Percentiles rank a stretch among this genome's conserved stretches.
Conservation (phyloP, 345 rosid species). For the Rhodamnia rubescens region DNA sequence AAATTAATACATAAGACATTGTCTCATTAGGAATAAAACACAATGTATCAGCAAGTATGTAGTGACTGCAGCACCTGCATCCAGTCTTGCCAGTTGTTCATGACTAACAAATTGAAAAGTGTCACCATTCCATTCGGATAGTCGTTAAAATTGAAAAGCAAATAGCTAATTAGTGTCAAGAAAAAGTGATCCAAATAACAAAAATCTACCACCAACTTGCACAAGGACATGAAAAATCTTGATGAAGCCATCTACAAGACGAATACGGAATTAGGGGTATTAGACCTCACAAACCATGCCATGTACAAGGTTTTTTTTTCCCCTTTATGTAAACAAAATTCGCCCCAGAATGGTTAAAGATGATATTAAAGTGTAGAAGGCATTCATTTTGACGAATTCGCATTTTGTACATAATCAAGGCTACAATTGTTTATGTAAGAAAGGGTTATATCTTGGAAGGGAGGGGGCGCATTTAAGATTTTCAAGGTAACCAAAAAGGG, state of each 20-base stretch:
- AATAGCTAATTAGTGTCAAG: constrained; percentile 58
- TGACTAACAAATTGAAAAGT: constrained; percentile 81
- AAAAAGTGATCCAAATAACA: not conserved
- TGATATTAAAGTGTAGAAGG: not conserved
- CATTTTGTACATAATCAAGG: not conserved
- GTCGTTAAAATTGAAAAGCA: constrained; percentile 86
- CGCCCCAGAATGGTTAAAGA: not conserved
- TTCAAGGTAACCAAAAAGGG: not conserved
- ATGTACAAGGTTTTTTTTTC: not conserved
- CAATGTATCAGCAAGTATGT: not conserved
- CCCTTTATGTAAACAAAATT: not conserved
- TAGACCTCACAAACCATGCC: not conserved
- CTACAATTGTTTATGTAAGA: not conserved
- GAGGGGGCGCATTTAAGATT: not conserved
- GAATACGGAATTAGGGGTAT: not conserved
- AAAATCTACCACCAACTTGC: not conserved
- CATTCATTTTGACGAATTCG: not conserved
- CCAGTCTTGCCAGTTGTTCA: constrained; percentile 95
- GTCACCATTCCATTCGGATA: constrained; percentile 99
- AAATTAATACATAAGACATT: not conserved
- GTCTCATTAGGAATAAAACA: not conserved
- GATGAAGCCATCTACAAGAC: not conserved
- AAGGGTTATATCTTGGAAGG: not conserved
- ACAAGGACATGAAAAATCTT: not conserved
- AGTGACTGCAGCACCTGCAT: constrained; percentile 53